Conservation (phyloP, 225 moss, liverwort and hornwort genomes). For the Asterella californica region DNA sequence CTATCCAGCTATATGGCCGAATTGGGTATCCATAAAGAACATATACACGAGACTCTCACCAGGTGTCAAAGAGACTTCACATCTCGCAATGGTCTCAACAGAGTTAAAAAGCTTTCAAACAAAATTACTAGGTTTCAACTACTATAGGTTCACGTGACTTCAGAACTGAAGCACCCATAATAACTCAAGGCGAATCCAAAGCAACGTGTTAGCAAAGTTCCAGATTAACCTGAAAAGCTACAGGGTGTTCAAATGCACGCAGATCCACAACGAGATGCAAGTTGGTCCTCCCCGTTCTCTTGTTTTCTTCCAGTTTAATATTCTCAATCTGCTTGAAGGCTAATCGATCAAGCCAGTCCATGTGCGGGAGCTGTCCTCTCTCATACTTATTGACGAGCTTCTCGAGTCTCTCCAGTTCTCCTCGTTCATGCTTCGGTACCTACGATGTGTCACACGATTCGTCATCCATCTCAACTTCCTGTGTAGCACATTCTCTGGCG, state of each 20-base stretch:
- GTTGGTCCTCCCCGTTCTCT: slow-evolving; percentile 62
- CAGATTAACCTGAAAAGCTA: slow-evolving; percentile 69
- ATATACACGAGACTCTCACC: too few relatives aligned
- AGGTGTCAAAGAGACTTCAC: too few relatives aligned
- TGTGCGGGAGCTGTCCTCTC: slow-evolving; percentile 78
- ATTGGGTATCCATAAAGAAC: background rate
- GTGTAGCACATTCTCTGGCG: too few relatives aligned
- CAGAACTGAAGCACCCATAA: background rate
- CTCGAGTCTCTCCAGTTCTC: slow-evolving; percentile 87
- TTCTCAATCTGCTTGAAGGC: slow-evolving; percentile 73
- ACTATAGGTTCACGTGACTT: background rate
- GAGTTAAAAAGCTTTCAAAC: background rate
- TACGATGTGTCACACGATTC: slow-evolving; percentile 23
- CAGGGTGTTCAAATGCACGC: slow-evolving; percentile 92
- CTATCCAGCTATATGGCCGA: background rate
- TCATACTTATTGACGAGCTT: slow-evolving; percentile 90
- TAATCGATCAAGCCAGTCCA: slow-evolving; percentile 92
- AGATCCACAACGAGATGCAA: slow-evolving; percentile 82
- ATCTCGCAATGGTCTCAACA: background rate
- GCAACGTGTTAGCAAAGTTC: background rate
- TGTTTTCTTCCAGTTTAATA: slow-evolving; percentile 72
- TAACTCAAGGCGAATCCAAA: background rate
- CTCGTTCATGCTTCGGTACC: slow-evolving; percentile 86
- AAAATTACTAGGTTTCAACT: background rate
- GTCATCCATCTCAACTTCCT: too few relatives aligned